Evolutionary conservation across 176 grass and related monocot species (phyloP), one percentile per base, ranked within the genome.

Genomic region (Musa beccarii): DNA sequence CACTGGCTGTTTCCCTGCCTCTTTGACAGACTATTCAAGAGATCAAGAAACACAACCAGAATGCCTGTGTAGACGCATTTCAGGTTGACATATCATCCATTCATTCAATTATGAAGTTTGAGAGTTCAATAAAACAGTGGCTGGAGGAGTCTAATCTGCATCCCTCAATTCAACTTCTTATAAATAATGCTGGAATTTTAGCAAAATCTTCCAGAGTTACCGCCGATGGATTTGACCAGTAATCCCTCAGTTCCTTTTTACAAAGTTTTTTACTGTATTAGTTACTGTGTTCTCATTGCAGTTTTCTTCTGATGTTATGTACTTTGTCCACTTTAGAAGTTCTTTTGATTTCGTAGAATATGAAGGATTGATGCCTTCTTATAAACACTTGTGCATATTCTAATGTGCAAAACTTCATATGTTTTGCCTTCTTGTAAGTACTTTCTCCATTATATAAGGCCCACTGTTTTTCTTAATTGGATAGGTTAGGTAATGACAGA

Each of bases 141-240:
- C 81, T 98, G 75, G 73, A 49, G 23, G 73, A 87, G 63, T 85
- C 62, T 59, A 79, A 79, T 73, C 49, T 67, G 66, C 88, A 91
- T 15, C 80, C 78, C 54, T 85, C 86, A 12, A 87, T 98, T 76
- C 94, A 98, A 73, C 86, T 98, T 74, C 82, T 98, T 77, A 76
- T 98, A 70, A 98, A 98, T 70, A 93, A 91, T 87, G 94, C 94
- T 66, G 94, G 90, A 28, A 93, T 89, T n/a, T 88, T 98, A 83
- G 94, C 90, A 7, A 93, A 87, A 69, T 87, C 82, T 0, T 81
- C 54, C 66, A 25, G 90, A 83, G 57, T 87, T 81, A 93, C 90
- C 0, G 78, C 78, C 15, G 90, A 98, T 15, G 82, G 88, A 54
- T 81, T 91, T 80, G 90, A 93, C 24, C 80, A 91, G 94, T 98